A percentile compares a stretch with the other conserved stretches of the same genome.
phyloP scores from a whole-genome alignment of 129 eudicot genomes.

The Saposhnikovia divaricata region DNA sequence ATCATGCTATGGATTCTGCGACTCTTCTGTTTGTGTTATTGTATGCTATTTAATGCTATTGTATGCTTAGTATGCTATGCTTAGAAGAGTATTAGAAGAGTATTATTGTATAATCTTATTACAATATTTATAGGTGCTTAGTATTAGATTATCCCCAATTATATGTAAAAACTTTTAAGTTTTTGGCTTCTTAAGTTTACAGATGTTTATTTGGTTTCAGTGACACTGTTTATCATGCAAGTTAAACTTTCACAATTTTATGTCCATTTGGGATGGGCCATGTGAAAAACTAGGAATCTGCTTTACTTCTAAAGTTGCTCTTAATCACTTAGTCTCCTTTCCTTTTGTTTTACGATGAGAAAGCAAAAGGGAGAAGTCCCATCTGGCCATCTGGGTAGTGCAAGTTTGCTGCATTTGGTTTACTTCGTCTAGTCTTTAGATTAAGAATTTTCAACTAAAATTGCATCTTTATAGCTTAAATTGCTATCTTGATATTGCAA shows the following conservation, averaged over 20 bases:
- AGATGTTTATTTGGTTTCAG: not conserved
- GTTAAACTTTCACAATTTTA: constrained; percentile 16
- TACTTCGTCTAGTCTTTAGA: not conserved
- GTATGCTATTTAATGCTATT: too few species aligned
- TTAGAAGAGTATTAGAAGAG: too few species aligned
- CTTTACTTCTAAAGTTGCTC: too few species aligned
- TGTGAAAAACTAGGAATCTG: constrained; percentile 2
- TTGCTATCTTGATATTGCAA: not conserved
- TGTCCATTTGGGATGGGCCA: not conserved
- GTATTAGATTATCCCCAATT: too few species aligned
- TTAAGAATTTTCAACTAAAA: not conserved
- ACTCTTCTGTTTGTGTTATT: too few species aligned
- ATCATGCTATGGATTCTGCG: too few species aligned
- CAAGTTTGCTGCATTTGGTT: not conserved
- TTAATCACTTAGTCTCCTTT: constrained; percentile 10
- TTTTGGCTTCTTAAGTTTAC: not conserved
- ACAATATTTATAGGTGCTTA: too few species aligned
- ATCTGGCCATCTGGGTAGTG: not conserved
- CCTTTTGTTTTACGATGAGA: not conserved
- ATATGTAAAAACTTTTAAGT: too few species aligned
- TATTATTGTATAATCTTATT: too few species aligned
- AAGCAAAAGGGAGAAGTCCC: not conserved
- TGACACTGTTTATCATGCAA: constrained; percentile 29
- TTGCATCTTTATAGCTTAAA: not conserved
- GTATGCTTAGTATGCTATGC: too few species aligned